Evolutionary conservation across 2,329 filamentous ascomycete genomes (phyloP), one percentile per base, ranked within the genome.

Genomic region (Fusarium sacchari): DNA sequence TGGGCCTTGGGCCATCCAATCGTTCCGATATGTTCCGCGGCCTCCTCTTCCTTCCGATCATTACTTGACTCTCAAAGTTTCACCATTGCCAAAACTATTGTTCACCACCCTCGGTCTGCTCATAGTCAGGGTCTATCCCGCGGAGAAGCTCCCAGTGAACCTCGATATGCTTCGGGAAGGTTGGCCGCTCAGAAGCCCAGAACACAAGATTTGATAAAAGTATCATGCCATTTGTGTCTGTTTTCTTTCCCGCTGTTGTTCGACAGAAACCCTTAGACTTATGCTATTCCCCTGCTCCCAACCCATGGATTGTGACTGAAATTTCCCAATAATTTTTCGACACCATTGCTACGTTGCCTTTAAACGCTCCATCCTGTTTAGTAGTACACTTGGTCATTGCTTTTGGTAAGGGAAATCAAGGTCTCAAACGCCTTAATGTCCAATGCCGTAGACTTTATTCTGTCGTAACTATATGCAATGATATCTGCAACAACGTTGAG

Each of bases 101-200:
- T 64, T 57, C 53, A 73, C n/a, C 34, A n/a, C 67, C 69, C 64
- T 77, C 73, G 67, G 73, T 73, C 73, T 77, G 70, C 70, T 64
- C 66, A 74, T 39, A 42, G 59, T 52, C 67, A 59, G 59, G 56
- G 46, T 55, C 44, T n/a, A 28, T 58, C 57, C 60, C 55, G 59
- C 50, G 63, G 65, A 68, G 42, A 62, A 65, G 56, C 36, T 47
- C 40, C 57, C 56, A 49, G 37, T 55, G 47, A 58, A 39, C 42
- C 42, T 72, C 43, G 60, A 65, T 44, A 47, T 46, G 42, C 60
- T 32, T 52, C 61, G 59, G 34, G 36, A 14, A 46, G 64, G 52
- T 42, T 42, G 44, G 44, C 26, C 64, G 57, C 59, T 68, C 44
- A 44, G 60, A 17, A 26, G 24, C 34, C 50, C 26, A 28, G 62